Percentiles rank a stretch among this genome's conserved stretches.
These are phyloP conservation scores for Cyphellophora europaea DNA, from an alignment of 2,329 filamentous ascomycete genomes.

Conservation along the genomic window DNA sequence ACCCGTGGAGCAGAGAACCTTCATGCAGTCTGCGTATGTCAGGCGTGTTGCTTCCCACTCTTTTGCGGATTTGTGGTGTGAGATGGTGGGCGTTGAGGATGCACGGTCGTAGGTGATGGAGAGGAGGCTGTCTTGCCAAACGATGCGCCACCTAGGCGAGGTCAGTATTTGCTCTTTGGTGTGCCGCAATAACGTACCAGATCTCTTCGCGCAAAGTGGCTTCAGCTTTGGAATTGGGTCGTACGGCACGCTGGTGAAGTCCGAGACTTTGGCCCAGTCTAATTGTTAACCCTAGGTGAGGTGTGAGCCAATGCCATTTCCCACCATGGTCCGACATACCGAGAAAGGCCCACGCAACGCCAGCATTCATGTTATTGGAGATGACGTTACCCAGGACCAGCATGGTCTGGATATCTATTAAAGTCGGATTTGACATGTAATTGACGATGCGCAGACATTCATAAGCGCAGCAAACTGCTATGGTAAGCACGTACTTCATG, in stretches of 20 bases:
- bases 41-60: slow-evolving; percentile 8
- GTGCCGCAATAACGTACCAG: slow-evolving; percentile 44
- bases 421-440: slow-evolving; percentile 49
- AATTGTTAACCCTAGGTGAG: slow-evolving; percentile 21
- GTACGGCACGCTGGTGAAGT: slow-evolving; percentile 16
- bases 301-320: slow-evolving; percentile 20
- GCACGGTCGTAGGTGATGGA: slow-evolving; percentile 26
- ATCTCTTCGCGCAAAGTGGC: slow-evolving; percentile 49
- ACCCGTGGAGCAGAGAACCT: slow-evolving; percentile 19
- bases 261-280: slow-evolving; percentile 26
- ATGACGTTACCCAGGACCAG: slow-evolving; percentile 52
- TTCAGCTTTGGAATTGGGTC: slow-evolving; percentile 12
- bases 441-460: slow-evolving; percentile 55
- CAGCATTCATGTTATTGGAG: slow-evolving; percentile 54
- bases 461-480: slow-evolving; percentile 51
- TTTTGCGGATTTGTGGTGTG: slow-evolving; percentile 12
- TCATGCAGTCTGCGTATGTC: slow-evolving; percentile 22
- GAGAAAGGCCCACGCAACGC: slow-evolving; percentile 51
- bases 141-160: slow-evolving; percentile 22
- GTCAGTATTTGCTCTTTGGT: too few species aligned
- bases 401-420: slow-evolving; percentile 52
- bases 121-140: slow-evolving; percentile 27
- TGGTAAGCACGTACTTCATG: slow-evolving; percentile 21
- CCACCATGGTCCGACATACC: slow-evolving; percentile 30
- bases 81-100: slow-evolving; percentile 21